Evolutionary conservation across 1,284 basidiomycete genomes (phyloP).

Genomic region (Athelia psychrophila): DNA sequence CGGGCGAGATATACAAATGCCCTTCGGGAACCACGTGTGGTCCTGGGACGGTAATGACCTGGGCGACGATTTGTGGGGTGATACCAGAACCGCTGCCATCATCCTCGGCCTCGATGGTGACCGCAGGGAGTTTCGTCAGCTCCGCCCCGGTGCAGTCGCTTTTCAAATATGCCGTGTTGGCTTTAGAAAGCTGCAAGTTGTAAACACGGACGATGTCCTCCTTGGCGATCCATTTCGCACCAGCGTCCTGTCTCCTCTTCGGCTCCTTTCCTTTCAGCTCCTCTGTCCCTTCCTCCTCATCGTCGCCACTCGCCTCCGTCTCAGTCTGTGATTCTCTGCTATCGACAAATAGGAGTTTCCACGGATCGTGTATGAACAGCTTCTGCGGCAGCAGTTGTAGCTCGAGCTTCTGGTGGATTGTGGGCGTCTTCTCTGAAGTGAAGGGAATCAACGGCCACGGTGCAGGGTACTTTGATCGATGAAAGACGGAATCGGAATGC

Average conservation of each 20-base stretch:
- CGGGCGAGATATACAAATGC: slow-evolving; percentile 20
- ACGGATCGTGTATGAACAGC: slow-evolving; percentile 23
- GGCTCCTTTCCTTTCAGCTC: background rate
- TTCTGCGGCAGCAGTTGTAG: slow-evolving; percentile 19
- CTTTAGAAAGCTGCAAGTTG: background rate
- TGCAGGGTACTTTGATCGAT: slow-evolving; percentile 8
- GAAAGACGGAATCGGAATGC: slow-evolving; percentile 4
- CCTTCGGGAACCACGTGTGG: slow-evolving; percentile 14
- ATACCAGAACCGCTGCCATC: background rate
- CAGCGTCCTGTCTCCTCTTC: too few relatives aligned
- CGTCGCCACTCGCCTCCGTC: background rate
- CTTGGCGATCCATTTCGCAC: background rate
- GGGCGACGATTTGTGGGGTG: slow-evolving; percentile 4
- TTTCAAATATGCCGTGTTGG: background rate
- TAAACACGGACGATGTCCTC: background rate
- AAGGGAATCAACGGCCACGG: slow-evolving; percentile 12
- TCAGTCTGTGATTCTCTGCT: background rate
- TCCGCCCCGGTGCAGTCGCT: too few relatives aligned
- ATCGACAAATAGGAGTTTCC: slow-evolving; percentile 11
- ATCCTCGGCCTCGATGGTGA: slow-evolving; percentile 4
- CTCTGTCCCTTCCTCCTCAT: background rate
- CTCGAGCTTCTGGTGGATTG: slow-evolving; percentile 15
- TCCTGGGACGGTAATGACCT: slow-evolving; percentile 10
- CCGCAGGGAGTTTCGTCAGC: background rate
- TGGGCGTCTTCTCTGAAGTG: slow-evolving; percentile 3